Base-by-base conservation (phyloP, 208 protist species). In the Spongospora subterranea region DNA sequence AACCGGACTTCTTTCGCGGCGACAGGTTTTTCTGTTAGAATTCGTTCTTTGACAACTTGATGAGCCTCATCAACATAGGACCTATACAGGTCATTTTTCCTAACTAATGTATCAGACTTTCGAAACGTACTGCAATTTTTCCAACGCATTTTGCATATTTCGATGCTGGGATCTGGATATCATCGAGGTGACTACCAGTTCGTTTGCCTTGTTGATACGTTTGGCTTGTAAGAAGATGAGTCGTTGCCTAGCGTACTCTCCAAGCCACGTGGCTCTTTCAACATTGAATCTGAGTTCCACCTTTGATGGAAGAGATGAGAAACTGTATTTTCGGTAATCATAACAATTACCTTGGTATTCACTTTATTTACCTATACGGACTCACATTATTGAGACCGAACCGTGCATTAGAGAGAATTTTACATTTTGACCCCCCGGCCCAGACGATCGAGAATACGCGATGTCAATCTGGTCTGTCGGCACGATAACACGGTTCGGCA, bases 351-450 rank as follows among this genome's bases (percentile, higher is more conserved):
- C 76, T 95, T 95, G 77, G 94, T 93, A 46, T 94, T 93, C 0
- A 95, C 93, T 71, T 95, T 95, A 82, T 95, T 95, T 13, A 60
- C 50, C 50, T 60, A 60, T 29, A 29, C 6, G 24, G 24, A 60
- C 50, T 24, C 13, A 29, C 24, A 60, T 29, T 24, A 60, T 60
- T 60, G 13, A 60, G 6, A 29, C 24, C 50, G 24, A 60, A 60
- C 24, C 50, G 50, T 29, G 50, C 50, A 60, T 29, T 29, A 24
- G 13, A 60, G 50, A 6, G 50, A n/a, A n/a, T n/a, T n/a, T n/a
- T n/a, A 95, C 94, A 91, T 95, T 95, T 90, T 95, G 94, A n/a
- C 94, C 94, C 11, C 94, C 94, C 13, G 94, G 90, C 17, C 93
- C 93, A 29, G 53, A 65, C 43, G 90, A 92, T 46, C 92, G 60